Percentiles rank a stretch among this genome's conserved stretches.
Conservation (phyloP, 2,329 filamentous ascomycete species). For the Sordariomycetes sp. region DNA sequence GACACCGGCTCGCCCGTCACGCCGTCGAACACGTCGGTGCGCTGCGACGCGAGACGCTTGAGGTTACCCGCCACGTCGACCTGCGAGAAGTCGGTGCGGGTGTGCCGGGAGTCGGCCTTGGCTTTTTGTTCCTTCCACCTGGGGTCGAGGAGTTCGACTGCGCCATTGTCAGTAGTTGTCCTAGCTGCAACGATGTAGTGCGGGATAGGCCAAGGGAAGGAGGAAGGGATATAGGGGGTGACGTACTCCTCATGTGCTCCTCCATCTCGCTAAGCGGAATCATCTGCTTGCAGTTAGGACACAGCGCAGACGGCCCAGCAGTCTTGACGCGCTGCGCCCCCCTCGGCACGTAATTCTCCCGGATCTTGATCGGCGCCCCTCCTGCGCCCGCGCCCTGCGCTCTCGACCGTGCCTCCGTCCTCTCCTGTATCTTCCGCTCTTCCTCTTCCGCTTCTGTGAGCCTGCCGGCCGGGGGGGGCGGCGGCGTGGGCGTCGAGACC, state of each 20-base stretch:
- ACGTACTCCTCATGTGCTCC: conserved; percentile 75
- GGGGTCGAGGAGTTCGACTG: conserved; percentile 83
- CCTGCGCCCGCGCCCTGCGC: conserved; percentile 66
- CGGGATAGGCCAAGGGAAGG: neutral
- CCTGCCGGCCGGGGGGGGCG: conserved; percentile 13
- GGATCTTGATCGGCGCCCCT: conserved; percentile 70
- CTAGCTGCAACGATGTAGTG: neutral
- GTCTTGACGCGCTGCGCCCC: conserved; percentile 48
- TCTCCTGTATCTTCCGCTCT: conserved; percentile 47
- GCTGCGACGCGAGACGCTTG: conserved; percentile 83
- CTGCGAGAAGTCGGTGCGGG: conserved; percentile 76
- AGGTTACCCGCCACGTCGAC: conserved; percentile 86
- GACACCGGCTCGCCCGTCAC: conserved; percentile 54
- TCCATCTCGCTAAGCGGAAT: conserved; percentile 81
- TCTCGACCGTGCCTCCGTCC: conserved; percentile 44
- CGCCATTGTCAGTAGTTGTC: conserved; percentile 19
- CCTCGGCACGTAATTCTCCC: conserved; percentile 82
- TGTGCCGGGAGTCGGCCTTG: conserved; percentile 72
- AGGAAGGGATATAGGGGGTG: neutral
- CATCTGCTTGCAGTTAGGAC: conserved; percentile 85
- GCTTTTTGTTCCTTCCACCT: conserved; percentile 93
- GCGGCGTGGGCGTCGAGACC: conserved; percentile 10
- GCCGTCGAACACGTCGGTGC: conserved; percentile 75
- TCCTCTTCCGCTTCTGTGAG: conserved; percentile 46
- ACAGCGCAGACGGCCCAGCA: conserved; percentile 55